Conservation (phyloP, 345 rosid species). For the Syzygium jambos region DNA sequence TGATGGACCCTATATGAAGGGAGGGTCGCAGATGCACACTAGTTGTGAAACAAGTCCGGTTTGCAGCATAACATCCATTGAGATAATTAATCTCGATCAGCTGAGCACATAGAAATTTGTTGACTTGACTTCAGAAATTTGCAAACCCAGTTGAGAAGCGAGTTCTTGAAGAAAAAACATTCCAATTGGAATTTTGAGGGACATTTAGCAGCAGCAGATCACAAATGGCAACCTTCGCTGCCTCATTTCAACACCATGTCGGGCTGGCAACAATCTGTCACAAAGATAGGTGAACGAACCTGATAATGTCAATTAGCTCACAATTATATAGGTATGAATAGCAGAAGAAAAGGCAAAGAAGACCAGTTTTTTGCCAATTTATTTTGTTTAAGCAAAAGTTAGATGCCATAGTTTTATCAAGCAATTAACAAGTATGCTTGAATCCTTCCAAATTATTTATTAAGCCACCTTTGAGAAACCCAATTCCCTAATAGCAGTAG, state of each 20-base stretch:
- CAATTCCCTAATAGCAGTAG: neutral
- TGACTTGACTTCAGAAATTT: slow-evolving; percentile 61
- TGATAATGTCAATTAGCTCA: neutral
- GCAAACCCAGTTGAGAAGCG: slow-evolving; percentile 68
- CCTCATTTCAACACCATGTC: slow-evolving; percentile 68
- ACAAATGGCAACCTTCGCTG: slow-evolving; percentile 60
- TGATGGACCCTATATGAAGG: slow-evolving; percentile 58
- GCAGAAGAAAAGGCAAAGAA: neutral
- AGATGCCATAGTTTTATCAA: neutral
- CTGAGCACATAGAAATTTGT: slow-evolving; percentile 65
- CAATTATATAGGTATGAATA: neutral
- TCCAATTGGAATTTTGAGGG: slow-evolving; percentile 63
- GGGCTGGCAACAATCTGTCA: slow-evolving; percentile 68
- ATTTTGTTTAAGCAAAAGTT: neutral
- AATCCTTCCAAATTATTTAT: neutral
- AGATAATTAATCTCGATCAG: slow-evolving; percentile 66
- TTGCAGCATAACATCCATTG: slow-evolving; percentile 82
- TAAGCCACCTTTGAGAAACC: neutral
- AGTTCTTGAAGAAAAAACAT: slow-evolving; percentile 44
- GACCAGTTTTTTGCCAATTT: neutral
- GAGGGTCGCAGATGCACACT: slow-evolving; percentile 70
- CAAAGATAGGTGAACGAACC: neutral
- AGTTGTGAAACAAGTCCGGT: slow-evolving; percentile 65
- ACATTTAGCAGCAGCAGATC: slow-evolving; percentile 84
- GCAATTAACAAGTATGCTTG: neutral